Evolutionary conservation across 1,284 basidiomycete genomes (phyloP).

Genomic region (Lentinula novae-zelandiae): DNA sequence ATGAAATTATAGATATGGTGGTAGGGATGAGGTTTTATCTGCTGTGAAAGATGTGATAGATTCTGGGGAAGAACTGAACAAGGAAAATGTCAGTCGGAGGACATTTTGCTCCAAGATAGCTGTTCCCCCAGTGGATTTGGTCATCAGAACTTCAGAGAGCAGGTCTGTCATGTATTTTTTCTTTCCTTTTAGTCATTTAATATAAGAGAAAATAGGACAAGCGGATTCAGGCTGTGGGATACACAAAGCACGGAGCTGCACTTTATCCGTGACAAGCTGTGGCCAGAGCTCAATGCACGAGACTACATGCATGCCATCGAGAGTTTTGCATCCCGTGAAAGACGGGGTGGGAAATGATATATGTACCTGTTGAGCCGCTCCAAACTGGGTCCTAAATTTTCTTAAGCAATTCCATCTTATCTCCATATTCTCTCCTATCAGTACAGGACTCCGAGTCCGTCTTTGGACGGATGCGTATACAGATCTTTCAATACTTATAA

Average conservation of each 20-base stretch:
- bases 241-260: neutral
- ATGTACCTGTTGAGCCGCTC: neutral
- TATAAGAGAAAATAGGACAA: neutral
- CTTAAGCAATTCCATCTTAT: no score
- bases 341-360: slow-evolving; percentile 22
- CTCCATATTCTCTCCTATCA: no score
- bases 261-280: neutral
- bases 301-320: neutral
- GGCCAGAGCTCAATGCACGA: neutral
- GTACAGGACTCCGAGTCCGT: no score
- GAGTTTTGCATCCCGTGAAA: neutral
- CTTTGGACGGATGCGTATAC: no score
- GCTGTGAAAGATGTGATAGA: neutral
- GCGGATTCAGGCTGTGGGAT: neutral
- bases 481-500: no score
- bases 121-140: neutral
- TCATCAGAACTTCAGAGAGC: neutral
- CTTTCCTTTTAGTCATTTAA: no score
- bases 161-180: neutral
- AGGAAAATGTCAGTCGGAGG: neutral
- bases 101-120: neutral
- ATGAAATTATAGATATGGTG: neutral
- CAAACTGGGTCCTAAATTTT: no score
- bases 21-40: neutral
- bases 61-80: neutral